Evolutionary conservation across 805 yeast species (phyloP).

Genomic region (Blastobotrys attinorum): DNA sequence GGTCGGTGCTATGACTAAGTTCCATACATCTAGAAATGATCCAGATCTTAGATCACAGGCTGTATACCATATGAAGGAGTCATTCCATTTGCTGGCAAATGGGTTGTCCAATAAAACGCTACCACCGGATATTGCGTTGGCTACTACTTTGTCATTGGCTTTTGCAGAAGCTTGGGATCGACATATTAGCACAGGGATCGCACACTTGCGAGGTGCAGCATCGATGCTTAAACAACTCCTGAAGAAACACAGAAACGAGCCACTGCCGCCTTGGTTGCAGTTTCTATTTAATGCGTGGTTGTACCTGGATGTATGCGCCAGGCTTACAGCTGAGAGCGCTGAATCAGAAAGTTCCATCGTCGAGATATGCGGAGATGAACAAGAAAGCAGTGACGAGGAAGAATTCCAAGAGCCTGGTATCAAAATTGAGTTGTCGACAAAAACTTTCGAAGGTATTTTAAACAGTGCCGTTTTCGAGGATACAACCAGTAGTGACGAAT

Average conservation of each 20-base stretch:
- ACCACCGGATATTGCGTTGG: constrained; percentile 59
- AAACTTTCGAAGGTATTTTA: neutral
- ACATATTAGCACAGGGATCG: constrained; percentile 58
- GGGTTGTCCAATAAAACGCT: constrained; percentile 41
- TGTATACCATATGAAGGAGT: constrained; percentile 48
- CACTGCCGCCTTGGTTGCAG: constrained; percentile 36
- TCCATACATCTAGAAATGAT: constrained; percentile 46
- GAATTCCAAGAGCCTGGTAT: neutral
- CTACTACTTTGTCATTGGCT: constrained; percentile 56
- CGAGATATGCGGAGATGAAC: neutral
- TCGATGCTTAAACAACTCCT: constrained; percentile 38
- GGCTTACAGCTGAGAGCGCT: constrained; percentile 49
- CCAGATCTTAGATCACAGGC: constrained; percentile 42
- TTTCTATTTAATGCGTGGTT: constrained; percentile 58
- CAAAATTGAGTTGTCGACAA: neutral
- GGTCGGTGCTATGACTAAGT: constrained; percentile 58
- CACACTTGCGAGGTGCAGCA: constrained; percentile 60
- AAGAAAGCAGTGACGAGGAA: neutral
- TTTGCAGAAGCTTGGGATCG: constrained; percentile 65
- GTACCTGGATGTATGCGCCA: constrained; percentile 59
- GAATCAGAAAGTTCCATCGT: neutral
- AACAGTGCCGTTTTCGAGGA: neutral
- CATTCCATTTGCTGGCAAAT: constrained; percentile 51
- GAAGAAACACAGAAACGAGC: constrained; percentile 9
- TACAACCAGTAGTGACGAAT: neutral